Base-by-base conservation (phyloP, 352 stramenopile species). In the Peronospora tabacina region DNA sequence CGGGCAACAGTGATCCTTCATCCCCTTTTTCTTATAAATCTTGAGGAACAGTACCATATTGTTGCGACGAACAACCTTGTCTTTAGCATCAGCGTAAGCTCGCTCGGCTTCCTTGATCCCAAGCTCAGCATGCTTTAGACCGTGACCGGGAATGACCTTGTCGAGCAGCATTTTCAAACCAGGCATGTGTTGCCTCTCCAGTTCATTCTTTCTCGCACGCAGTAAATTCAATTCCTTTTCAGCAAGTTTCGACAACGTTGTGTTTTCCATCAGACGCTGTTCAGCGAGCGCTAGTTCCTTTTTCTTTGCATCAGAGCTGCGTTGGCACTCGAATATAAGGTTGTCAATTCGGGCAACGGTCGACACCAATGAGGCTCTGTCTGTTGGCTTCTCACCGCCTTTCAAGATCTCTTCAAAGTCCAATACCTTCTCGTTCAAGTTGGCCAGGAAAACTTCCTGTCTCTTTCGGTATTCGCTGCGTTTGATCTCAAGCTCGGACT, bases 1-100 rank as follows among this genome's bases (percentile, higher is more conserved):
- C 2, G 83, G 83, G 28, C 83, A 94, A 34, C 75, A 88, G 20
- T 87, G 72, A 0, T 94, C 83, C 20, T 78, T 84, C 7, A 87
- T 59, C 6, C 83, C 83, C 43, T 91, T 92, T 33, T 85, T 73
- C 60, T 84, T 88, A 59, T 86, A 91, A n/a, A 87, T 80, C 7
- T 69, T 79, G 19, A 94, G 58, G 24, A 94, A 94, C 48, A 73
- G 76, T 40, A 91, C 74, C 34, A 84, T 89, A 43, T 87, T 90
- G 52, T 83, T 93, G 41, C 64, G 83, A 19, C 77, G 74, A 37
- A 82, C 39, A 1, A 83, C 83, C 52, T 88, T 93, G 55, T 90
- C 79, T 49, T 93, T 93, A 0, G 82, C 79, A 22, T 87, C 72
- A 47, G 87, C 70, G 37, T 90, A 90, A 28, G 49, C 42, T 20